phyloP scores from a whole-genome alignment of 768 basidiomycete genomes.

The Xerocomellus intermedius region DNA sequence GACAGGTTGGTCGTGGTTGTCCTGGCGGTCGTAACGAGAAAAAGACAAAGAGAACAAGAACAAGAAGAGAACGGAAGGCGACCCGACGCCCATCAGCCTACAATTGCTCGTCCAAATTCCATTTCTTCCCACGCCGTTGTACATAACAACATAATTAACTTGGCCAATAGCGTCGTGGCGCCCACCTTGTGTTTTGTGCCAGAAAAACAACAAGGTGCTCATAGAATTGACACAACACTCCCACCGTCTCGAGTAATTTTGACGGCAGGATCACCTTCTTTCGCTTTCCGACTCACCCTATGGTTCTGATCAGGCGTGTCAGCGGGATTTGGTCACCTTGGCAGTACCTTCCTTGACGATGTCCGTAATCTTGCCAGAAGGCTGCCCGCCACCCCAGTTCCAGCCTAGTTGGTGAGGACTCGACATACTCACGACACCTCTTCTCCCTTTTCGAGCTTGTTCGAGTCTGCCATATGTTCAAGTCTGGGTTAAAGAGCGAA shows the following conservation, averaged over 20 bases:
- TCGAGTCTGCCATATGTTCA: conserved; percentile 13
- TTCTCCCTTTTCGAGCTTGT: conserved; percentile 33
- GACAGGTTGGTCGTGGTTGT: conserved; percentile 16
- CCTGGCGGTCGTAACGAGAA: conserved; percentile 28
- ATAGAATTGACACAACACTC: conserved; percentile 18
- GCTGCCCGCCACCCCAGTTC: conserved; percentile 36
- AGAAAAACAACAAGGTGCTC: not conserved
- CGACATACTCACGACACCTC: conserved; percentile 33
- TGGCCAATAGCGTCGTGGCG: conserved; percentile 2
- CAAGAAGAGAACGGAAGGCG: conserved; percentile 9
- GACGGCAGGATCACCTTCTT: conserved; percentile 48
- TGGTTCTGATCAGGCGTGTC: no score
- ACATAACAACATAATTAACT: conserved; percentile 2
- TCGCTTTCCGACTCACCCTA: conserved; percentile 43
- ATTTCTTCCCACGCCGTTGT: conserved; percentile 31
- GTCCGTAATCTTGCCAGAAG: conserved; percentile 37
- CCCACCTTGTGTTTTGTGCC: conserved; percentile 32
- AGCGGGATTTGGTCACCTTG: no score
- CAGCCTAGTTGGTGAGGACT: no score
- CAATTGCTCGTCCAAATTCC: conserved; percentile 14
- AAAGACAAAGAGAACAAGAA: conserved; percentile 10
- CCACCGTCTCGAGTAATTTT: conserved; percentile 46
- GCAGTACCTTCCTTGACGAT: conserved; percentile 44
- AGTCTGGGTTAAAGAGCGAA: not conserved
- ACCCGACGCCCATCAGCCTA: conserved; percentile 1